Evolutionary conservation across 805 yeast species (phyloP).

Genomic region (Myxozyma nipponensis): DNA sequence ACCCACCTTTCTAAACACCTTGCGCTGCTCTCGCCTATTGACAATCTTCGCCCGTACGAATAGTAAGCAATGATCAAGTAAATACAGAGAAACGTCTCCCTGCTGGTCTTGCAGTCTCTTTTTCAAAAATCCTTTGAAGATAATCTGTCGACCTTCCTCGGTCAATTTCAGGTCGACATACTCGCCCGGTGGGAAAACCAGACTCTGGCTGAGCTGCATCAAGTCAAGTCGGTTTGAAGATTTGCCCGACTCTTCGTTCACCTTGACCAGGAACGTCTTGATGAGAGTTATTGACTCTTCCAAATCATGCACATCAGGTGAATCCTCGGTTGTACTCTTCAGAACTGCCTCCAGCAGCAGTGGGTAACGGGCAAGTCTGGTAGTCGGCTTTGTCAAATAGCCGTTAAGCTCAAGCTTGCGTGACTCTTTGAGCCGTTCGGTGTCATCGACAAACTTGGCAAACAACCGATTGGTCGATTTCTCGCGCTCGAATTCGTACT

Average conservation of each 20-base stretch:
- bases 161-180: constrained; percentile 79
- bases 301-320: constrained; percentile 66
- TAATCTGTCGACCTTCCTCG: constrained; percentile 73
- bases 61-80: constrained; percentile 82
- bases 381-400: constrained; percentile 89
- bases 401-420: constrained; percentile 90
- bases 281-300: constrained; percentile 71
- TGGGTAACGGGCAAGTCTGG: constrained; percentile 93
- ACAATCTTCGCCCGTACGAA: constrained; percentile 82
- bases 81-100: constrained; percentile 78
- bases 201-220: constrained; percentile 77
- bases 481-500: constrained; percentile 91
- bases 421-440: constrained; percentile 77
- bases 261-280: constrained; percentile 67
- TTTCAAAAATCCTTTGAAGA: constrained; percentile 72
- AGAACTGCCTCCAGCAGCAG: constrained; percentile 74
- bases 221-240: constrained; percentile 89
- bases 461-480: constrained; percentile 84
- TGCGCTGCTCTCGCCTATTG: constrained; percentile 84
- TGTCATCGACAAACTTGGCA: constrained; percentile 89
- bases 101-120: constrained; percentile 60
- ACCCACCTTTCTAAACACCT: constrained; percentile 68
- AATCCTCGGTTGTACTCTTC: constrained; percentile 73
- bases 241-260: constrained; percentile 86
- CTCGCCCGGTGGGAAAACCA: constrained; percentile 78